Conservation (phyloP, 768 basidiomycete species). For the Botryobasidium botryosum region DNA sequence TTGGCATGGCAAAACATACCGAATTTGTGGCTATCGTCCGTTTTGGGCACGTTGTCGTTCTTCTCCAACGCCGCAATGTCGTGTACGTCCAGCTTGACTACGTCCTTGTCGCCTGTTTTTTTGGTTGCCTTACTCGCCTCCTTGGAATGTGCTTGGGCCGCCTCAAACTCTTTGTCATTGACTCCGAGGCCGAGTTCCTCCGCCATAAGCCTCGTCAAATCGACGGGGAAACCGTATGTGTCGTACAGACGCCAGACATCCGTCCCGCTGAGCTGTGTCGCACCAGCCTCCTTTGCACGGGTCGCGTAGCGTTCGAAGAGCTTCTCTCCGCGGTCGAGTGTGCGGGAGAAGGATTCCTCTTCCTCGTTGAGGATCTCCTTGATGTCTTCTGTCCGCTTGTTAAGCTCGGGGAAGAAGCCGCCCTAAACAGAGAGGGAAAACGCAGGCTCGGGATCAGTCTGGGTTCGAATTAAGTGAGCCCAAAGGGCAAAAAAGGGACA, state of each 20-base stretch:
- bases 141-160: slow-evolving; percentile 73
- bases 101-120: slow-evolving; percentile 49
- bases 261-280: slow-evolving; percentile 59
- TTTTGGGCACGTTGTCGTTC: slow-evolving; percentile 63
- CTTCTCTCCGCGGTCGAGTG: slow-evolving; percentile 90
- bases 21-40: slow-evolving; percentile 85
- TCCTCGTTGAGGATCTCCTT: slow-evolving; percentile 96
- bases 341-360: slow-evolving; percentile 94
- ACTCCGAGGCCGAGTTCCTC: slow-evolving; percentile 74
- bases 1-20: slow-evolving; percentile 50
- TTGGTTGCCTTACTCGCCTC: slow-evolving; percentile 76
- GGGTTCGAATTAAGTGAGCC: too few relatives aligned
- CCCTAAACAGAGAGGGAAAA: slow-evolving; percentile 45
- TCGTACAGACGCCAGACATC: slow-evolving; percentile 98
- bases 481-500: slow-evolving; percentile 4
- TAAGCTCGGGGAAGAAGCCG: slow-evolving; percentile 83
- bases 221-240: slow-evolving; percentile 96
- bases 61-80: slow-evolving; percentile 78
- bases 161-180: slow-evolving; percentile 78
- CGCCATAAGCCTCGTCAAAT: slow-evolving; percentile 93
- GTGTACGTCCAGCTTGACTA: slow-evolving; percentile 88
- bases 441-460: slow-evolving; percentile 8
- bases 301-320: slow-evolving; percentile 80
- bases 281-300: slow-evolving; percentile 42
- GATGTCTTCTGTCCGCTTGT: slow-evolving; percentile 60